A percentile compares a stretch with the other conserved stretches of the same genome.
Conservation (phyloP, 306 rosid genomes). For the Vigna trinervia region DNA sequence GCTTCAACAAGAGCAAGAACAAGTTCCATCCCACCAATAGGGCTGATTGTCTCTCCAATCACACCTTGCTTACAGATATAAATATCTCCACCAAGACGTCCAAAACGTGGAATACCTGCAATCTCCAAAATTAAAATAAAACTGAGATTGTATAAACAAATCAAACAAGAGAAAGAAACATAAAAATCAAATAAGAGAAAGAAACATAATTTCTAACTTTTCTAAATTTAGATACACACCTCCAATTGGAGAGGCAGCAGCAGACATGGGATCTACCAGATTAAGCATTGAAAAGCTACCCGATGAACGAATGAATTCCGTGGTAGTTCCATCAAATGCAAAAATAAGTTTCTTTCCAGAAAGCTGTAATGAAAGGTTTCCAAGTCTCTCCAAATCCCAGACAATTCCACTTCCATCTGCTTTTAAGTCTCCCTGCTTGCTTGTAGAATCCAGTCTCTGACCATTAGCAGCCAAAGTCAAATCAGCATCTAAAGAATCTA, state of each 20-base stretch:
- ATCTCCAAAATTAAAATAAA: conserved; percentile 40
- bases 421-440: conserved; percentile 77
- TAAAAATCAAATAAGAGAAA: conserved; percentile 29
- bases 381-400: conserved; percentile 99
- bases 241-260: conserved; percentile 99
- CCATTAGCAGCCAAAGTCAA: conserved; percentile 66
- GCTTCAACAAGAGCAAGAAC: conserved; percentile 95
- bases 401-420: conserved; percentile 99
- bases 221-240: conserved; percentile 67
- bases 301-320: conserved; percentile 75
- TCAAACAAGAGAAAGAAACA: conserved; percentile 27
- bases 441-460: conserved; percentile 73
- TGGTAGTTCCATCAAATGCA: conserved; percentile 95
- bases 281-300: conserved; percentile 91
- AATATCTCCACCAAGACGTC: conserved; percentile 93
- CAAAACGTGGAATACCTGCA: conserved; percentile 99
- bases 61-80: conserved; percentile 83
- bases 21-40: conserved; percentile 93
- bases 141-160: conserved; percentile 31
- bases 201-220: conserved; percentile 32
- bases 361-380: conserved; percentile 89
- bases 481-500: conserved; percentile 93
- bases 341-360: conserved; percentile 94
- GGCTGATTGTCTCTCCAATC: conserved; percentile 85
- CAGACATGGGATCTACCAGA: conserved; percentile 97